phyloP scores from a whole-genome alignment of 192 early-diverging fungal genomes.

The Entomortierella chlamydospora region DNA sequence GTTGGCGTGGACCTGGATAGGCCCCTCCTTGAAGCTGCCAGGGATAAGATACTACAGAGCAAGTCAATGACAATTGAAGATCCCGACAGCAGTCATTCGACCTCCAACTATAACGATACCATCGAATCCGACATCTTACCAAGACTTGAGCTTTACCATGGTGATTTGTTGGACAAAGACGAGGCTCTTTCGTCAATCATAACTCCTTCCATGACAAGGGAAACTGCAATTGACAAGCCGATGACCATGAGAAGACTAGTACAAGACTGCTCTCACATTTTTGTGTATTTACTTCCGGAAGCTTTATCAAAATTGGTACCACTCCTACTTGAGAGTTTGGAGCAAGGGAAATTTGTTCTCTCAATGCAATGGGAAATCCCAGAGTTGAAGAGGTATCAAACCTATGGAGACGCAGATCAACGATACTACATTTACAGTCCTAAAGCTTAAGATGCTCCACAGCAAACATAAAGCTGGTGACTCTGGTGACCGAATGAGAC shows the following conservation, averaged over 20 bases:
- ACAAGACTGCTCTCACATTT: slow-evolving; percentile 21
- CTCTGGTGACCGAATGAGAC: too few species aligned
- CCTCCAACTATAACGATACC: too few species aligned
- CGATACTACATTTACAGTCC: slow-evolving; percentile 31
- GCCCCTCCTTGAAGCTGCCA: slow-evolving; percentile 18
- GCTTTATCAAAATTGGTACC: slow-evolving; percentile 29
- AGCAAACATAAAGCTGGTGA: not conserved
- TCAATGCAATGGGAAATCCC: slow-evolving; percentile 48
- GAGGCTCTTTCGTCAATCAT: slow-evolving; percentile 12
- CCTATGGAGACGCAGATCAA: slow-evolving; percentile 7
- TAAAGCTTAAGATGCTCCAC: not conserved
- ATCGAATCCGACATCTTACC: not conserved
- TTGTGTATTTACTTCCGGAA: slow-evolving; percentile 43
- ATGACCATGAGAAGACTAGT: slow-evolving; percentile 20
- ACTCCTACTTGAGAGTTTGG: slow-evolving; percentile 10
- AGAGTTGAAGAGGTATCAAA: slow-evolving; percentile 12
- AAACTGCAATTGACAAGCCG: not conserved
- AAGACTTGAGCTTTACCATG: slow-evolving; percentile 38
- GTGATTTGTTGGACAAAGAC: slow-evolving; percentile 14
- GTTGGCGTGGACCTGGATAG: slow-evolving; percentile 40
- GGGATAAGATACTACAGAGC: slow-evolving; percentile 4
- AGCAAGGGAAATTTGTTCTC: slow-evolving; percentile 21
- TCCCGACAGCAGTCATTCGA: too few species aligned
- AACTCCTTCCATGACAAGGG: not conserved
- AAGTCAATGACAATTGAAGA: too few species aligned